phyloP scores from a whole-genome alignment of 768 basidiomycete species.

The Tremella fuciformis region DNA sequence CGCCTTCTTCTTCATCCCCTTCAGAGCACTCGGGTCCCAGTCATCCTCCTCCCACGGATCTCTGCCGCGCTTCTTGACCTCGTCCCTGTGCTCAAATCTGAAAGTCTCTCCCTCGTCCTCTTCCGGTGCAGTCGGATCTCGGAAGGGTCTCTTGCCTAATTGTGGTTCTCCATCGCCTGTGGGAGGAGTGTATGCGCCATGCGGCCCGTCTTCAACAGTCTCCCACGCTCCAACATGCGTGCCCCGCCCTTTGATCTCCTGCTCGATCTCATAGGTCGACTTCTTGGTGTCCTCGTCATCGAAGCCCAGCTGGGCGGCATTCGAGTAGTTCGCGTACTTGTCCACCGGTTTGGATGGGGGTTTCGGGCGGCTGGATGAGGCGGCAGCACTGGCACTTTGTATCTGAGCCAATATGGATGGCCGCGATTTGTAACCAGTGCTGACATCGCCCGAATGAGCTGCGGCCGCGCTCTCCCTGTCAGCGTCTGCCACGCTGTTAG shows the following conservation, averaged over 20 bases:
- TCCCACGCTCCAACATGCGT: constrained; percentile 25
- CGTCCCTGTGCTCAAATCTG: constrained; percentile 62
- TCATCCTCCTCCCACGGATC: constrained; percentile 68
- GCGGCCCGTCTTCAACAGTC: constrained; percentile 15
- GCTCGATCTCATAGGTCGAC: constrained; percentile 61
- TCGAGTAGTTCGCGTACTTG: constrained; percentile 75
- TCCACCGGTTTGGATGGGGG: constrained; percentile 54
- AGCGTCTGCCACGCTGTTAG: not conserved
- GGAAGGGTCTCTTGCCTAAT: not conserved
- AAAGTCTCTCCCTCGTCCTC: not conserved
- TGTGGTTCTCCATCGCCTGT: constrained; percentile 7
- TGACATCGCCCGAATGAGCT: constrained; percentile 69
- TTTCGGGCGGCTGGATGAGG: constrained; percentile 54
- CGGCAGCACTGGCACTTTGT: constrained; percentile 32
- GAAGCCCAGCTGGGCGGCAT: constrained; percentile 77
- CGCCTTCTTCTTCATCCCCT: constrained; percentile 59
- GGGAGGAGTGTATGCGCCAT: constrained; percentile 9
- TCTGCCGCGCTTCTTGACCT: constrained; percentile 55
- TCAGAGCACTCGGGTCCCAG: constrained; percentile 74
- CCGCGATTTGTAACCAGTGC: constrained; percentile 58
- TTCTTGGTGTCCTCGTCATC: constrained; percentile 71
- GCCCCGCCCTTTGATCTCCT: constrained; percentile 40
- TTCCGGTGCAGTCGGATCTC: not conserved
- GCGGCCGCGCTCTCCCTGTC: constrained; percentile 53
- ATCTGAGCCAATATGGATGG: constrained; percentile 5